A percentile compares a stretch with the other conserved stretches of the same genome.
Evolutionary conservation across 179 eudicot genomes (phyloP).

Genomic region (Heliamphora pulchella): DNA sequence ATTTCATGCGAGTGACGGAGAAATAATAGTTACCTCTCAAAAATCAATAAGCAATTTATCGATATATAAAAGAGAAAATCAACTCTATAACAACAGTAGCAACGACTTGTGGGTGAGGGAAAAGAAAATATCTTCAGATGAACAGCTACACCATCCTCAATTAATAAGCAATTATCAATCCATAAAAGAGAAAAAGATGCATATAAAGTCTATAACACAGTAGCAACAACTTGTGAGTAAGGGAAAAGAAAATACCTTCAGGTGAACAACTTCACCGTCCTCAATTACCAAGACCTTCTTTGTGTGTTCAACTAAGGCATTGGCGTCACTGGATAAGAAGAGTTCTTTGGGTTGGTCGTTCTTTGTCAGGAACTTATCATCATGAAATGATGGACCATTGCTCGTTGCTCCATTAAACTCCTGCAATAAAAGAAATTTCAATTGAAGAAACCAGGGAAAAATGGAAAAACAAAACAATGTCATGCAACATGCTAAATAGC

Average conservation of each 20-base stretch:
- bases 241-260: conserved; percentile 51
- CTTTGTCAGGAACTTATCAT: conserved; percentile 52
- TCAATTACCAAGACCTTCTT: conserved; percentile 87
- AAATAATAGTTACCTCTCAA: not conserved
- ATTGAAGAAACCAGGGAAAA: not conserved
- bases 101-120: not conserved
- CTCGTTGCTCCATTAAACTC: conserved; percentile 47
- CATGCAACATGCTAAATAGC: conserved; percentile 1
- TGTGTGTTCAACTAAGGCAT: conserved; percentile 95
- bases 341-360: conserved; percentile 83
- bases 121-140: conserved; percentile 63
- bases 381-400: conserved; percentile 53
- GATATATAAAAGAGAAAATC: not conserved
- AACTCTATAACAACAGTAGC: not conserved
- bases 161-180: no score
- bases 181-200: not conserved
- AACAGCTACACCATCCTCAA: conserved; percentile 92
- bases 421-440: conserved; percentile 30
- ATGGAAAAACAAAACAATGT: conserved; percentile 8
- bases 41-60: no score
- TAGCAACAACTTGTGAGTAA: not conserved
- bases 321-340: conserved; percentile 88
- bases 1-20: not conserved
- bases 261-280: conserved; percentile 92
- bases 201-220: not conserved